Percentiles rank a stretch among this genome's conserved stretches.
Evolutionary conservation across 1,284 basidiomycete genomes (phyloP).

Genomic region (Leccinum fallax): DNA sequence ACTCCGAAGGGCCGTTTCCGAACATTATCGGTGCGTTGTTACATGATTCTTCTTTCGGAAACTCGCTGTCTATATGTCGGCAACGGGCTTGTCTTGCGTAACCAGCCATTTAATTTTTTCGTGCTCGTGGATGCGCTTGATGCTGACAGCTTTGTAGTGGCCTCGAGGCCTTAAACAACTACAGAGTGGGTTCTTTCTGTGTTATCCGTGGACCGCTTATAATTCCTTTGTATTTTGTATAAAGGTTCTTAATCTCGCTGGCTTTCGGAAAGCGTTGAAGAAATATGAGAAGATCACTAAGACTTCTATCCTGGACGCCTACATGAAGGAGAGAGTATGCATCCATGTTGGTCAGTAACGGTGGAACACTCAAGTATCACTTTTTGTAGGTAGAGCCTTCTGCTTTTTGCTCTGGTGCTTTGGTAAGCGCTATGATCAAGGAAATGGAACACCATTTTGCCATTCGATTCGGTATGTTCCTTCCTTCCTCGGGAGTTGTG

Average conservation of each 20-base stretch:
- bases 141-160: constrained; percentile 45
- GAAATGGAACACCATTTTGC: constrained; percentile 79
- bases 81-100: background rate
- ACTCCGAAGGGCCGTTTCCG: constrained; percentile 80
- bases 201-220: background rate
- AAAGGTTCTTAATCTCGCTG: constrained; percentile 85
- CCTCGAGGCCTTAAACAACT: constrained; percentile 84
- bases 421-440: constrained; percentile 67
- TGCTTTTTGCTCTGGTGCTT: constrained; percentile 61
- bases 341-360: background rate
- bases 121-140: background rate
- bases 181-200: constrained; percentile 56
- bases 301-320: constrained; percentile 68
- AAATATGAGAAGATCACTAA: constrained; percentile 91
- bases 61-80: background rate
- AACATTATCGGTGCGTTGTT: constrained; percentile 74
- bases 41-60: background rate
- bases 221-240: constrained; percentile 12
- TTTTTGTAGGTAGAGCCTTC: constrained; percentile 58
- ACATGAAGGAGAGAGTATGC: constrained; percentile 73
- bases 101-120: background rate
- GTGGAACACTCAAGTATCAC: background rate
- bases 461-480: constrained; percentile 65
- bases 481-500: background rate
- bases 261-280: constrained; percentile 90